phyloP scores from a whole-genome alignment of 257 asterid species.

The Prunella vulgaris region DNA sequence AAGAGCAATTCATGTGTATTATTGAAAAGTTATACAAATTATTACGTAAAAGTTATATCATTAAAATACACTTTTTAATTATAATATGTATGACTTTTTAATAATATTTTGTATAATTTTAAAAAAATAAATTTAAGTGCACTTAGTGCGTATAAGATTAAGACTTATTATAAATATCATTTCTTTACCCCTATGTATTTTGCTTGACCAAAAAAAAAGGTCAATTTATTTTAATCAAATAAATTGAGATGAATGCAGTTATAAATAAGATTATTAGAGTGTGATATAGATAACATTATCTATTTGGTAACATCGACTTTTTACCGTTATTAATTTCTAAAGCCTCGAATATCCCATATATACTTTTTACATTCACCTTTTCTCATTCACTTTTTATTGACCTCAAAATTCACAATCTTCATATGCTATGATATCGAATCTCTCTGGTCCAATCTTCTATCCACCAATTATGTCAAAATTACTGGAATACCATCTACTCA shows the following conservation, averaged over 20 bases:
- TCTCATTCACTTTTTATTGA: slow-evolving; percentile 48
- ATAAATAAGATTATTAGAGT: too few species aligned
- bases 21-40: too few species aligned
- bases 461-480: neutral
- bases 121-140: too few species aligned
- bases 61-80: too few species aligned
- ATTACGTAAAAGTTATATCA: too few species aligned
- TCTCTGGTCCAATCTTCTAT: neutral
- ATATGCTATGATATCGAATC: slow-evolving; percentile 10
- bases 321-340: neutral
- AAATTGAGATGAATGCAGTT: neutral
- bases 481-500: neutral
- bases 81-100: too few species aligned
- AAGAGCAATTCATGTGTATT: too few species aligned
- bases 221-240: neutral
- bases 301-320: neutral
- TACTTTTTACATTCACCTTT: slow-evolving; percentile 40
- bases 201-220: neutral
- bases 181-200: too few species aligned
- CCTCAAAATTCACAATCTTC: slow-evolving; percentile 38
- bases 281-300: neutral
- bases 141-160: too few species aligned
- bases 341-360: slow-evolving; percentile 30
- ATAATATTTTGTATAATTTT: too few species aligned
- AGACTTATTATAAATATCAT: too few species aligned